A percentile compares a stretch with the other conserved stretches of the same genome.
These are phyloP conservation scores for Zizania palustris DNA, from an alignment of 202 grass and related monocot genomes.

Conservation along the genomic window DNA sequence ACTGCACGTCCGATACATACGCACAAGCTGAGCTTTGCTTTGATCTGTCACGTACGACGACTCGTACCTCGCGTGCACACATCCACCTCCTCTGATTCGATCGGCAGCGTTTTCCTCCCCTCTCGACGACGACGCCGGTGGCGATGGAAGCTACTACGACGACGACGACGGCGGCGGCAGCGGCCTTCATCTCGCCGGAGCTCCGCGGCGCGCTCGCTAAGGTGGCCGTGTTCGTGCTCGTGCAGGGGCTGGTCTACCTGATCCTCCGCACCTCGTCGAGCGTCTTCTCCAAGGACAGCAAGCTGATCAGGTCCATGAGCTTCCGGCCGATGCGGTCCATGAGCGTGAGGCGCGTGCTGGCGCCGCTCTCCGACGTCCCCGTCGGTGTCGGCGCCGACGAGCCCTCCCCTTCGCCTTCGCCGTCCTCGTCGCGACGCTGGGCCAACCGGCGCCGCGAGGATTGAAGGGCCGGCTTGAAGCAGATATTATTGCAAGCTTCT, in stretches of 20 bases:
- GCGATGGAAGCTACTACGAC: too few relatives aligned
- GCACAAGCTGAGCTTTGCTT: background rate
- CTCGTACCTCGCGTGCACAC: background rate
- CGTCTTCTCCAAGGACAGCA: slow-evolving; percentile 61
- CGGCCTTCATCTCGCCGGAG: slow-evolving; percentile 53
- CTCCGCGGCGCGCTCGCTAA: slow-evolving; percentile 56
- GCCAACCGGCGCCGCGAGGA: slow-evolving; percentile 41
- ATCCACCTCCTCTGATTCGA: background rate
- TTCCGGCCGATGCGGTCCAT: slow-evolving; percentile 66
- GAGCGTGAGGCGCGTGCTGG: slow-evolving; percentile 64
- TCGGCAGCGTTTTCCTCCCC: too few relatives aligned
- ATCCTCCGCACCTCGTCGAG: slow-evolving; percentile 80
- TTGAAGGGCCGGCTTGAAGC: slow-evolving; percentile 19
- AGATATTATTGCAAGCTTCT: background rate
- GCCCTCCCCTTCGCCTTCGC: slow-evolving; percentile 2
- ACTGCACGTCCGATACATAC: background rate
- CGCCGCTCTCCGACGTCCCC: slow-evolving; percentile 72
- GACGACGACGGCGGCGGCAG: background rate
- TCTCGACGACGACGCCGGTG: too few relatives aligned
- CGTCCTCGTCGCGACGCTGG: slow-evolving; percentile 33
- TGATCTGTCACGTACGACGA: background rate
- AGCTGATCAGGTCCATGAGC: slow-evolving; percentile 56
- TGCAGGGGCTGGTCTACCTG: slow-evolving; percentile 83
- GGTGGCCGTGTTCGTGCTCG: slow-evolving; percentile 66
- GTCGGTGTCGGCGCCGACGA: slow-evolving; percentile 49